phyloP scores from a whole-genome alignment of 1,139 yeast species.

The Saccharomyces hybrid region DNA sequence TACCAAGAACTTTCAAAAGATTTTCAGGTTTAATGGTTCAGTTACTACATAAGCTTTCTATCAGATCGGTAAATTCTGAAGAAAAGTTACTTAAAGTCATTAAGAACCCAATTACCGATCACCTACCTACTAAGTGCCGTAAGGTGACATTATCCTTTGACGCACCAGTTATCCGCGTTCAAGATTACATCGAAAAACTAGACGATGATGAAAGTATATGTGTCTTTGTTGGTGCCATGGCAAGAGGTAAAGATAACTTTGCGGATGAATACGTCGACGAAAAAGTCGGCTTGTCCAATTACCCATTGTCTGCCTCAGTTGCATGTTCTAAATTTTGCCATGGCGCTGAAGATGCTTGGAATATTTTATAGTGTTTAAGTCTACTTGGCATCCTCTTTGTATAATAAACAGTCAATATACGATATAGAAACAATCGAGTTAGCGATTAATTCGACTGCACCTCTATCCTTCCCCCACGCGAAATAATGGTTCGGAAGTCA shows the following conservation, averaged over 20 bases:
- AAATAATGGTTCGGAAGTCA: neutral
- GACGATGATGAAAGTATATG: constrained; percentile 90
- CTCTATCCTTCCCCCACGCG: neutral
- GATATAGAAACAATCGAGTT: neutral
- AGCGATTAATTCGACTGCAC: neutral
- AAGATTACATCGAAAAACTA: constrained; percentile 74
- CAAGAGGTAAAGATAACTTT: constrained; percentile 93
- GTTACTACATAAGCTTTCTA: constrained; percentile 81
- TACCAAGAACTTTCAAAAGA: constrained; percentile 95
- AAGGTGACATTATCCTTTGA: constrained; percentile 92
- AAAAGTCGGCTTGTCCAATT: constrained; percentile 89
- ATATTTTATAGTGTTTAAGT: constrained; percentile 42
- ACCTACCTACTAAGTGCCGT: constrained; percentile 90
- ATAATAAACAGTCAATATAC: neutral
- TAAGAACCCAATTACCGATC: constrained; percentile 95
- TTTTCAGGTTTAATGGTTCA: constrained; percentile 98
- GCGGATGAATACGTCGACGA: constrained; percentile 97
- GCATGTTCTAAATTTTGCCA: constrained; percentile 98
- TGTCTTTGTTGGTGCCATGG: constrained; percentile 99
- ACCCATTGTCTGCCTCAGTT: constrained; percentile 93
- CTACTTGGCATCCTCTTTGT: neutral
- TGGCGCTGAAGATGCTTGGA: constrained; percentile 98
- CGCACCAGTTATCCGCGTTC: constrained; percentile 80
- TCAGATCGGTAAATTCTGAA: constrained; percentile 89
- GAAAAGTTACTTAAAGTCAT: constrained; percentile 89